Evolutionary conservation across 2,329 filamentous ascomycete genomes (phyloP).

Genomic region (Metarhizium anisopliae): DNA sequence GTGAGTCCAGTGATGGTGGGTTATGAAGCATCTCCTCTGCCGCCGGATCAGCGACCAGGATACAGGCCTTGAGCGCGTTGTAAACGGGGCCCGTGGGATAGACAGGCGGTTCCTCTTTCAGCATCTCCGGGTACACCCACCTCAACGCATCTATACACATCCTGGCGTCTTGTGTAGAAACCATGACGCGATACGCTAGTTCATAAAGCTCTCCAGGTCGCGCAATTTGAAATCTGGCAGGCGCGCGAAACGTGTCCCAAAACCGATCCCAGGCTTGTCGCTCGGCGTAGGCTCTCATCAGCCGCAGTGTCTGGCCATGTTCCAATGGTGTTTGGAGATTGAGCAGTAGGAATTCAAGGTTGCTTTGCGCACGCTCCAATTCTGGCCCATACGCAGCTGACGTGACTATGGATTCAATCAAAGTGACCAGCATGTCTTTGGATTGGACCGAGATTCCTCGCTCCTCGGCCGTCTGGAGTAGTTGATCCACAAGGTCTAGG

Average conservation of each 20-base stretch:
- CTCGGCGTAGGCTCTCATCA: conserved; percentile 38
- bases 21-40: conserved; percentile 26
- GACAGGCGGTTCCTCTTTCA: conserved; percentile 42
- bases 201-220: conserved; percentile 48
- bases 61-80: conserved; percentile 41
- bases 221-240: conserved; percentile 36
- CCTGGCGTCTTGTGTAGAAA: conserved; percentile 30
- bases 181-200: conserved; percentile 41
- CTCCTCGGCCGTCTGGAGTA: conserved; percentile 36
- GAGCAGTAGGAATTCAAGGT: conserved; percentile 36
- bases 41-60: conserved; percentile 43
- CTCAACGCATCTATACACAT: conserved; percentile 39
- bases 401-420: conserved; percentile 31
- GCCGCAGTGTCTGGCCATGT: conserved; percentile 26
- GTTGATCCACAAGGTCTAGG: conserved; percentile 30
- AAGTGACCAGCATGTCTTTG: conserved; percentile 38
- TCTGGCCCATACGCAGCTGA: conserved; percentile 21
- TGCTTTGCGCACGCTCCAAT: conserved; percentile 31
- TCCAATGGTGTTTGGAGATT: conserved; percentile 29
- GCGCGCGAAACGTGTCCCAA: conserved; percentile 51
- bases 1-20: conserved; percentile 5
- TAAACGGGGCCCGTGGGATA: conserved; percentile 33
- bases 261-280: conserved; percentile 45
- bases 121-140: conserved; percentile 52
- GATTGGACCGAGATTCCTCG: conserved; percentile 33